Evolutionary conservation across 306 rosid genomes (phyloP).

Genomic region (Rosa persica): DNA sequence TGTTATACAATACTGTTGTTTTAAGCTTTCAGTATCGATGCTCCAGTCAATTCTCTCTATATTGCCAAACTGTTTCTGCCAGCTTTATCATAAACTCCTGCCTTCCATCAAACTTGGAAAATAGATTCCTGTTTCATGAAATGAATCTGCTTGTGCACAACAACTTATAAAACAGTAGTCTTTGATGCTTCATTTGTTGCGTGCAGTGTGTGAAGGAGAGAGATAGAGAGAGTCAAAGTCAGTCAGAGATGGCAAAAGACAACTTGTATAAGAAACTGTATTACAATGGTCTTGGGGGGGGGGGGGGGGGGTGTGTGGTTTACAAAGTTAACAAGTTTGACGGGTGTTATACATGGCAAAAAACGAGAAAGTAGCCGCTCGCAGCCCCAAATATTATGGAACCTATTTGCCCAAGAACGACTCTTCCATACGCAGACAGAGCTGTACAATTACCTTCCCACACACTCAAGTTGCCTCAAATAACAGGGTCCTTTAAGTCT

Average conservation of each 20-base stretch:
- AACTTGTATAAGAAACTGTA: not conserved
- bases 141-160: not conserved
- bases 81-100: not conserved
- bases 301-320: too few relatives aligned
- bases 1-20: not conserved
- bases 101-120: too few relatives aligned
- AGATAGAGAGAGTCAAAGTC: not conserved
- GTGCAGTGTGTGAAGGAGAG: not conserved
- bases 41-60: too few relatives aligned
- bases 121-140: not conserved
- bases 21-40: not conserved
- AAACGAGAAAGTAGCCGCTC: not conserved
- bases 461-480: slow-evolving; percentile 5
- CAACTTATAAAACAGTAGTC: not conserved
- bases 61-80: not conserved
- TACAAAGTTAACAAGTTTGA: not conserved
- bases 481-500: not conserved
- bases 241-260: not conserved
- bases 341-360: not conserved
- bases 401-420: not conserved
- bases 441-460: not conserved
- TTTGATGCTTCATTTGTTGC: not conserved
- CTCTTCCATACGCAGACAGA: not conserved
- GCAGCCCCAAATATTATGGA: not conserved
- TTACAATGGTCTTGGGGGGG: not conserved